Conservation (phyloP, 1,139 yeast species). For the Debaryomyces sp. region DNA sequence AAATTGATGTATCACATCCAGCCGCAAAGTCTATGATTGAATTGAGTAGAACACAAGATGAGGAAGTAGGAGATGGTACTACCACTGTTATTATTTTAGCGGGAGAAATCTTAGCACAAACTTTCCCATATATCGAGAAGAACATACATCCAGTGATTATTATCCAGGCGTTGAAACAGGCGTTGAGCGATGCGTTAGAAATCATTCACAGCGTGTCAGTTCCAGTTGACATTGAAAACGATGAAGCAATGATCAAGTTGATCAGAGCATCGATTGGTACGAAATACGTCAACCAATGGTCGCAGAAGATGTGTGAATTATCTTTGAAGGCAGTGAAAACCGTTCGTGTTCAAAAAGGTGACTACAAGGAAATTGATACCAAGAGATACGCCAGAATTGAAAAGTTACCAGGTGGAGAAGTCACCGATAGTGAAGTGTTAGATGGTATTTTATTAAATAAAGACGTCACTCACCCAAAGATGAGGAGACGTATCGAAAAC, state of each 20-base stretch:
- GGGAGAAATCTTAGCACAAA: conserved; percentile 94
- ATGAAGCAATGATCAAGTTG: conserved; percentile 82
- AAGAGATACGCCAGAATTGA: conserved; percentile 93
- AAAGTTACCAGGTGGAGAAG: conserved; percentile 97
- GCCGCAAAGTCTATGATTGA: conserved; percentile 99
- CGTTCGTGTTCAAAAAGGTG: conserved; percentile 69
- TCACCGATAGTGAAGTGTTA: conserved; percentile 81
- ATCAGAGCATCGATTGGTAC: conserved; percentile 95
- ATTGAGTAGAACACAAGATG: conserved; percentile 95
- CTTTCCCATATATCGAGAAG: conserved; percentile 91
- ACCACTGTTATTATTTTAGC: conserved; percentile 94
- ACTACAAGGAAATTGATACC: conserved; percentile 83
- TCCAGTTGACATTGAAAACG: conserved; percentile 83
- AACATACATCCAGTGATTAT: conserved; percentile 96
- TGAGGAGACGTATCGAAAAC: conserved; percentile 85
- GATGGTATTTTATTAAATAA: conserved; percentile 94
- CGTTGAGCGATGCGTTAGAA: conserved; percentile 86
- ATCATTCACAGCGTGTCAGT: conserved; percentile 82
- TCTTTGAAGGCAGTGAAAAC: conserved; percentile 89
- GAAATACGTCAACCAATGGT: conserved; percentile 91
- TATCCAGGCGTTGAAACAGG: conserved; percentile 91
- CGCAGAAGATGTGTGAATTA: conserved; percentile 85
- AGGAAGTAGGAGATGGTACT: conserved; percentile 99
- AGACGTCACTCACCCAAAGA: conserved; percentile 97
- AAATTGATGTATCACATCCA: conserved; percentile 92